phyloP scores from a whole-genome alignment of 2,329 filamentous ascomycete genomes.

The Sclerotinia minor region DNA sequence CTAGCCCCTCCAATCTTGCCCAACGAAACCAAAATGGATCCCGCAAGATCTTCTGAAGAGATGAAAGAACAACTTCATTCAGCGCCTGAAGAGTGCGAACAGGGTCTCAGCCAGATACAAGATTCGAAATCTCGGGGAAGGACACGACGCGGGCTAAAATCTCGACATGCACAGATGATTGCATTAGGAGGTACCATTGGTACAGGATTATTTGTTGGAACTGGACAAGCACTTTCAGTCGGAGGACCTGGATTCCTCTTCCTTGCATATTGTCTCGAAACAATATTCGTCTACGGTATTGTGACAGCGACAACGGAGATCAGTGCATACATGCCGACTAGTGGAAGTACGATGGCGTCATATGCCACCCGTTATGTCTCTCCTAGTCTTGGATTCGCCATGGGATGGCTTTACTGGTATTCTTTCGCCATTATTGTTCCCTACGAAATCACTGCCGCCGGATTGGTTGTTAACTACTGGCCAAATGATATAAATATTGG shows the following conservation, averaged over 20 bases:
- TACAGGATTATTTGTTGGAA: background rate
- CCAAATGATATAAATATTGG: background rate
- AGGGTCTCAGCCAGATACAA: background rate
- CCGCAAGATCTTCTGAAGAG: background rate
- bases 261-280: background rate
- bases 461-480: background rate
- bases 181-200: background rate
- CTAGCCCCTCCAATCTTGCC: background rate
- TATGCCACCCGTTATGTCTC: background rate
- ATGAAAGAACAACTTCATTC: background rate
- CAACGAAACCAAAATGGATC: background rate
- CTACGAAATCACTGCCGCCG: background rate
- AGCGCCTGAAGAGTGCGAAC: background rate
- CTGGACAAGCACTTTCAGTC: background rate
- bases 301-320: background rate
- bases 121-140: background rate
- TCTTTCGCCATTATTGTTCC: background rate
- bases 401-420: conserved; percentile 5
- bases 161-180: conserved; percentile 4
- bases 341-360: background rate
- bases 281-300: background rate
- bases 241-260: background rate
- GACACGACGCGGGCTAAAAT: background rate
- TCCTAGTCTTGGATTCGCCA: background rate
- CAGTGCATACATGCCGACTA: background rate